phyloP scores from a whole-genome alignment of 768 basidiomycete genomes.

The Chalciporus sphaerocephalus region DNA sequence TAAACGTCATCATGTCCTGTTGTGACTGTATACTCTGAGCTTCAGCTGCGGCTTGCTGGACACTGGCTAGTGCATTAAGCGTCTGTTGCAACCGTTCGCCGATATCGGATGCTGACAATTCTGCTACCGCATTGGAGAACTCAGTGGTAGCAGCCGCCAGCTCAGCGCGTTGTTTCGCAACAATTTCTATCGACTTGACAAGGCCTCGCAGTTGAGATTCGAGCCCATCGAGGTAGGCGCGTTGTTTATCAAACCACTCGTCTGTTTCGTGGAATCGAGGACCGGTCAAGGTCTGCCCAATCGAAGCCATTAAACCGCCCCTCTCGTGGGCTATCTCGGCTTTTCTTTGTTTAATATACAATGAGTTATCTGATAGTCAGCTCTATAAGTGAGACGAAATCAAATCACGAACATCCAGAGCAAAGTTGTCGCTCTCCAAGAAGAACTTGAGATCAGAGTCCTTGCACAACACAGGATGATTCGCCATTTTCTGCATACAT shows the following conservation, averaged over 20 bases:
- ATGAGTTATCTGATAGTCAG: not conserved
- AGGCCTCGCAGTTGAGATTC: constrained; percentile 86
- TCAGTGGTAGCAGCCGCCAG: constrained; percentile 68
- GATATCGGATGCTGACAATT: constrained; percentile 73
- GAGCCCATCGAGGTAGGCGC: constrained; percentile 78
- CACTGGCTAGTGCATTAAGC: constrained; percentile 64
- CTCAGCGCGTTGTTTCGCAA: constrained; percentile 79
- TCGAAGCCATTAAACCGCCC: constrained; percentile 77
- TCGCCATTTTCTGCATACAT: constrained; percentile 89
- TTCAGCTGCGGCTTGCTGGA: constrained; percentile 72
- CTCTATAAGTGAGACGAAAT: not conserved
- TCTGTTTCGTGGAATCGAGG: constrained; percentile 86
- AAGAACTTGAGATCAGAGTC: constrained; percentile 88
- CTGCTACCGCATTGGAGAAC: constrained; percentile 66
- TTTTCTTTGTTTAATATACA: constrained; percentile 83
- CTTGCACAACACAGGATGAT: constrained; percentile 85
- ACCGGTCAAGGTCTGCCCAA: constrained; percentile 76
- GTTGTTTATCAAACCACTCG: constrained; percentile 94
- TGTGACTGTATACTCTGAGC: constrained; percentile 70
- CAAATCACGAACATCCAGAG: constrained; percentile 67
- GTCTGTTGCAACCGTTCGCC: constrained; percentile 68
- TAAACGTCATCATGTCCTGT: constrained; percentile 75
- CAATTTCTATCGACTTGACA: constrained; percentile 80
- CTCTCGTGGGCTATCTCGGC: constrained; percentile 72
- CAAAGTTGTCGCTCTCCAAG: constrained; percentile 89